Evolutionary conservation across 495 filamentous ascomycete genomes (phyloP).

Genomic region (Aspergillus olivimuriae): DNA sequence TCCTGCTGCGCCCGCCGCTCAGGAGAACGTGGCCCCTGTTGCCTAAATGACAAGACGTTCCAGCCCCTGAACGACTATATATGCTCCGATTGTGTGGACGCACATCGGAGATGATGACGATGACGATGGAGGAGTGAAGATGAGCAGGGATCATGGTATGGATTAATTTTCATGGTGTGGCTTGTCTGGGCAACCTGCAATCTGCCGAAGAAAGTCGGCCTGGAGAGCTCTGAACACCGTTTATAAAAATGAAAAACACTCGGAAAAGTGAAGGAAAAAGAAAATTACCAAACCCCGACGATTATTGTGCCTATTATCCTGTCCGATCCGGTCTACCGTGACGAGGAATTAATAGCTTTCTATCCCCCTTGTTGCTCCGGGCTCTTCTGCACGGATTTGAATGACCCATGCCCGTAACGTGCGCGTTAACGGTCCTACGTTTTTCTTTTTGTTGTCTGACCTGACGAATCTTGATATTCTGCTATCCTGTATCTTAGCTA

Average conservation of each 20-base stretch:
- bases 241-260: too few relatives aligned
- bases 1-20: constrained; percentile 27
- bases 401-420: constrained; percentile 18
- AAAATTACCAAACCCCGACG: too few relatives aligned
- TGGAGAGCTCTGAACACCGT: too few relatives aligned
- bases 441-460: constrained; percentile 12
- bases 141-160: constrained; percentile 11
- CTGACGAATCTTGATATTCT: constrained; percentile 40
- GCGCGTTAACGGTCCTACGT: constrained; percentile 18
- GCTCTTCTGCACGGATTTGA: constrained; percentile 8
- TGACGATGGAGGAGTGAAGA: constrained; percentile 1
- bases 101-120: neutral
- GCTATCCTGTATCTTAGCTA: constrained; percentile 44
- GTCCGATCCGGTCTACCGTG: constrained; percentile 13
- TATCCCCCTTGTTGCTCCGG: constrained; percentile 9
- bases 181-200: too few relatives aligned
- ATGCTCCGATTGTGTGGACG: neutral
- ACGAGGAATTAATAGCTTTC: constrained; percentile 8
- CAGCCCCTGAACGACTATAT: neutral
- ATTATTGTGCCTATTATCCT: too few relatives aligned
- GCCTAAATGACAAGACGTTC: constrained; percentile 26
- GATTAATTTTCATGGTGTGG: neutral
- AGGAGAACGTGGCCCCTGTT: constrained; percentile 30
- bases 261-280: constrained; percentile 8
- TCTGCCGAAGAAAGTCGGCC: too few relatives aligned